phyloP scores from a whole-genome alignment of 306 rosid species.

The Acacia confusa region DNA sequence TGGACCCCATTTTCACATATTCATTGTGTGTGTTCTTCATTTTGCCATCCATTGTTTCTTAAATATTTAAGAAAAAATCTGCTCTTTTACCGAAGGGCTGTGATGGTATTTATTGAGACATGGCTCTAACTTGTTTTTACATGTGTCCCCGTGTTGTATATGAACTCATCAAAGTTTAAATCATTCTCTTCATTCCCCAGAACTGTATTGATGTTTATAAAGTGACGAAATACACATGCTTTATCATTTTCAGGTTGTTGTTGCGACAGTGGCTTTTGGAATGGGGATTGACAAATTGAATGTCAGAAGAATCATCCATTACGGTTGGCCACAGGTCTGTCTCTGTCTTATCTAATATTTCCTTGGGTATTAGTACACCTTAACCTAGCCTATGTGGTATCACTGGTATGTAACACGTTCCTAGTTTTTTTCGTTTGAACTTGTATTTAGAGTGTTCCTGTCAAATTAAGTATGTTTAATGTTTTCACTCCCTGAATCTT shows the following conservation, averaged over 20 bases:
- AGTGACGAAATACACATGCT: not conserved
- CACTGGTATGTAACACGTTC: not conserved
- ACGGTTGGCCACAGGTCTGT: slow-evolving; percentile 98
- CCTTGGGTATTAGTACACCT: slow-evolving; percentile 1
- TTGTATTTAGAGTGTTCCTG: not conserved
- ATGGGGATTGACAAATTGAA: slow-evolving; percentile 95
- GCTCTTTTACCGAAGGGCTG: not conserved
- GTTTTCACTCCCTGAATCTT: slow-evolving; percentile 16
- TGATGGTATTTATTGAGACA: slow-evolving; percentile 5
- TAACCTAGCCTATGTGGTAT: not conserved
- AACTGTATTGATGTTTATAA: slow-evolving; percentile 2
- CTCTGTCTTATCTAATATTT: slow-evolving; percentile 16
- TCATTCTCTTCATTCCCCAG: slow-evolving; percentile 8
- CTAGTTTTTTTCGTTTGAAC: not conserved
- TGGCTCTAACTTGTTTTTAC: slow-evolving; percentile 11
- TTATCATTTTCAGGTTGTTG: slow-evolving; percentile 67
- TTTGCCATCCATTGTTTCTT: not conserved
- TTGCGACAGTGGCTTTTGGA: slow-evolving; percentile 97
- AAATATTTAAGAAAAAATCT: not conserved
- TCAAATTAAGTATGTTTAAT: not conserved
- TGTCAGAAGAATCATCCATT: slow-evolving; percentile 91
- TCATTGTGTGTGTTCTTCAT: not conserved
- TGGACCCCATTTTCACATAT: not conserved
- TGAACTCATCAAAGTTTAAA: slow-evolving; percentile 6
- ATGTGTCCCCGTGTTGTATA: not conserved